A percentile compares a stretch with the other conserved stretches of the same genome.
Conservation (phyloP, 495 filamentous ascomycete species). For the Emericellopsis terricola region DNA sequence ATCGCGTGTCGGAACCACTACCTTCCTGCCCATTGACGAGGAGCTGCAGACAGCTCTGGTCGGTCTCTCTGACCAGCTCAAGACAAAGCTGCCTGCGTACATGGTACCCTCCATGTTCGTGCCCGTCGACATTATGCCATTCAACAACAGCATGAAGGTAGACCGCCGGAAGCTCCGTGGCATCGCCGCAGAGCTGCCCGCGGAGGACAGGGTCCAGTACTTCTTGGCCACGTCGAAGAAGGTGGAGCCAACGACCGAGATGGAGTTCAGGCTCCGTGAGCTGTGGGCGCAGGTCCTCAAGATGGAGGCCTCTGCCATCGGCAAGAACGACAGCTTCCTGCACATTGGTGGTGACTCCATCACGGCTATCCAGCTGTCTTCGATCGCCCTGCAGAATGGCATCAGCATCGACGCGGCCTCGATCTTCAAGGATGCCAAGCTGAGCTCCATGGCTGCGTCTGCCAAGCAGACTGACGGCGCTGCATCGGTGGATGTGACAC, state of each 20-base stretch:
- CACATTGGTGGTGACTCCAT: background rate
- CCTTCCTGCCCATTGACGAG: background rate
- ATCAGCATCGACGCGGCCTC: background rate
- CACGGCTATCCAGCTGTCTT: background rate
- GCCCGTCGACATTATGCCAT: no score
- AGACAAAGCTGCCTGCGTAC: background rate
- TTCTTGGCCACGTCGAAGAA: conserved; percentile 14
- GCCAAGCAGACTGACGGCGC: background rate
- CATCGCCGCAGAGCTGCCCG: conserved; percentile 12
- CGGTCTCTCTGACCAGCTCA: background rate
- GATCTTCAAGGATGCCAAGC: background rate
- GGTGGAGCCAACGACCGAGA: conserved; percentile 13
- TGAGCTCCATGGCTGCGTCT: background rate
- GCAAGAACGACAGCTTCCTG: conserved; percentile 1
- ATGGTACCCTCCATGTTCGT: conserved; percentile 1
- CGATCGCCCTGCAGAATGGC: background rate
- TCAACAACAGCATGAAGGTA: no score
- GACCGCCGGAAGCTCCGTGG: conserved; percentile 5
- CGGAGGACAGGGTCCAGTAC: conserved; percentile 15
- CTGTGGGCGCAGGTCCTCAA: background rate
- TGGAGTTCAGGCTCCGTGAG: background rate
- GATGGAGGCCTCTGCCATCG: conserved; percentile 10
- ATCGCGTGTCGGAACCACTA: conserved; percentile 2
- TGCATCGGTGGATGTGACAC: background rate
- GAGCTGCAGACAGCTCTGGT: background rate